Evolutionary conservation across 768 basidiomycete genomes (phyloP), one percentile per base, ranked within the genome.

Genomic region (Mycena sanguinolenta): DNA sequence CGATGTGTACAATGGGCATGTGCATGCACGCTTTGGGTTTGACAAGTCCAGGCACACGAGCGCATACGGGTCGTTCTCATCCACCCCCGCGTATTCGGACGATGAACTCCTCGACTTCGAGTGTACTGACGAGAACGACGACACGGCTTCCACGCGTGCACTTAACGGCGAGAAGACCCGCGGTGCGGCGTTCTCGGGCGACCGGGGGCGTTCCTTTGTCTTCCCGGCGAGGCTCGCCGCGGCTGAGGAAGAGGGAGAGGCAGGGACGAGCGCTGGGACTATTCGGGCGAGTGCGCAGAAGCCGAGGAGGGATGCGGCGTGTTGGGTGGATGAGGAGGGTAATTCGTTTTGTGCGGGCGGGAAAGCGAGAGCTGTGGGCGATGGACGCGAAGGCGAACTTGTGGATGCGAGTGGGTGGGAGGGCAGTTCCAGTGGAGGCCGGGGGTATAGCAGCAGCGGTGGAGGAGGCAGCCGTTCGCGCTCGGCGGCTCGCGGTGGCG

Each of bases 181-280:
- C 21, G 44, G 44, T 34, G 32, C 32, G 16, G 44, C 3, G 44
- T 46, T 46, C 44, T 46, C 44, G 10, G 44, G 44, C 44, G 44
- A 46, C 21, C 44, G 42, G 44, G 44, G 50, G 19, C 27, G 30
- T 28, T 32, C 58, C 27, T 73, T 69, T 30, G 67, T 66, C 46
- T 70, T 69, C 50, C 72, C 68, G 25, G 17, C 57, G 17, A 34
- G 60, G 28, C 42, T 42, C 13, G 44, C 58, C 39, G 30, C 17
- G 36, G 38, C n/a, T 23, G 57, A 60, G 27, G 75, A 80, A 25
- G 76, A 75, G 28, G 79, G 83, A 53, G 77, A 85, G 68, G 82
- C 86, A n/a, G 82, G 84, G n/a, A 84, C 85, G 17, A 85, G 87
- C 34, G 80, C 80, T 30, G 86, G 81, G 50, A 86, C 85, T 28